phyloP scores from a whole-genome alignment of 495 filamentous ascomycete species.

The Lepidopterella palustris region DNA sequence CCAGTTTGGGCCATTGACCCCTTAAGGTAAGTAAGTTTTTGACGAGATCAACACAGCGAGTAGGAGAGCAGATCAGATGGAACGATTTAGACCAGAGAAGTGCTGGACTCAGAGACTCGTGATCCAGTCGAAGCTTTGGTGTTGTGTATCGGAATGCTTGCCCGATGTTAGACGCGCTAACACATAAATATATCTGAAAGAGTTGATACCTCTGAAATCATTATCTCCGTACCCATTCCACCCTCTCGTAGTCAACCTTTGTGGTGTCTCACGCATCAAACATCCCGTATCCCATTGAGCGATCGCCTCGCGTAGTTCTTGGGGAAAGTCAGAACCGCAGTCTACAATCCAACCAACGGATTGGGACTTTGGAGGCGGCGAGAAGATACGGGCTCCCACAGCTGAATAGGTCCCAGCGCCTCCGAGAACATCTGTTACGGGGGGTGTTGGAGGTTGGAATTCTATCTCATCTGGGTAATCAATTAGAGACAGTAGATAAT shows the following conservation, averaged over 20 bases:
- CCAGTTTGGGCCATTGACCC: not conserved
- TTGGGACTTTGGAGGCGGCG: conserved; percentile 49
- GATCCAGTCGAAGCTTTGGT: conserved; percentile 71
- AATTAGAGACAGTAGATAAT: conserved; percentile 13
- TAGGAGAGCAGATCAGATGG: conserved; percentile 80
- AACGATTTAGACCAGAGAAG: conserved; percentile 68
- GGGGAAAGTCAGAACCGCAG: conserved; percentile 77
- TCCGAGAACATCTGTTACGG: conserved; percentile 66
- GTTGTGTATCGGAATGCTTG: conserved; percentile 84
- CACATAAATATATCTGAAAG: not conserved
- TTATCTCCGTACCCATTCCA: conserved; percentile 77
- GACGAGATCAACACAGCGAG: conserved; percentile 68
- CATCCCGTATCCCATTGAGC: conserved; percentile 66
- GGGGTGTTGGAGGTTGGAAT: conserved; percentile 54
- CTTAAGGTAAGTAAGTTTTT: conserved; percentile 46
- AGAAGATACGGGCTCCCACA: conserved; percentile 81
- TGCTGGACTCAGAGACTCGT: conserved; percentile 47
- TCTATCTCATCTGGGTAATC: conserved; percentile 85
- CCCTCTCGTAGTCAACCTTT: conserved; percentile 74
- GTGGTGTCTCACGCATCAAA: conserved; percentile 56
- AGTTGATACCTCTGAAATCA: conserved; percentile 48
- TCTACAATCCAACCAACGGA: conserved; percentile 87
- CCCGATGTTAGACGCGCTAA: conserved; percentile 30
- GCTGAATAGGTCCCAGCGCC: conserved; percentile 83
- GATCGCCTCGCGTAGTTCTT: conserved; percentile 54